Percentiles rank a stretch among this genome's conserved stretches.
These are phyloP conservation scores for Podospora australis DNA, from an alignment of 495 filamentous ascomycete species.

Conservation along the genomic window DNA sequence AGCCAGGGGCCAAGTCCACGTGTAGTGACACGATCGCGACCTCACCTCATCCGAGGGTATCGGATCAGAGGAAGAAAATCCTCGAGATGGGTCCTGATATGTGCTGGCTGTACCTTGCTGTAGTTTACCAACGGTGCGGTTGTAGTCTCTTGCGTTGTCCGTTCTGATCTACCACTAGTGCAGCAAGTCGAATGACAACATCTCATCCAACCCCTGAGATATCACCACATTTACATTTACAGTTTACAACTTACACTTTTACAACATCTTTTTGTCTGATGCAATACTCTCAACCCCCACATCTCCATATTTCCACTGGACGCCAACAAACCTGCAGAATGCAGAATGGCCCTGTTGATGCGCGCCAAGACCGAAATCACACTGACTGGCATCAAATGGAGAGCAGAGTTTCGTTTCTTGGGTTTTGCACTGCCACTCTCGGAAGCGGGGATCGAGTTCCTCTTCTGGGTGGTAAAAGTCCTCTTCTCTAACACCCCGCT, in stretches of 20 bases:
- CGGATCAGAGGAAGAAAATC: too few species aligned
- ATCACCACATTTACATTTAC: too few species aligned
- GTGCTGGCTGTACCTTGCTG: too few species aligned
- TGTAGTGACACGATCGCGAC: too few species aligned
- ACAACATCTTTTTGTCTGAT: not conserved
- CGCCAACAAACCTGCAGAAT: not conserved
- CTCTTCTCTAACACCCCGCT: not conserved
- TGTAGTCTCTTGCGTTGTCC: not conserved
- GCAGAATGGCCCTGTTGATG: not conserved
- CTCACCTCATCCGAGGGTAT: too few species aligned
- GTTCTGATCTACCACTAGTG: not conserved
- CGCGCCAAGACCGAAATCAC: not conserved
- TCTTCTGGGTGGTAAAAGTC: too few species aligned
- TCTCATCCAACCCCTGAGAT: not conserved
- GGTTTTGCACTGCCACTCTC: not conserved
- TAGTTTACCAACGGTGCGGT: too few species aligned
- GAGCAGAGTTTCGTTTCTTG: not conserved
- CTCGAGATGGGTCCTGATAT: too few species aligned
- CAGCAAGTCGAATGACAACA: not conserved
- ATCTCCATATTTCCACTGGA: not conserved
- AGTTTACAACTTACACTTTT: too few species aligned
- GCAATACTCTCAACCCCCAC: not conserved
- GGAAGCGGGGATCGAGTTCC: not conserved
- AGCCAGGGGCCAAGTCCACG: too few species aligned
- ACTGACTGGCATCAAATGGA: not conserved